Evolutionary conservation across 1,284 basidiomycete species (phyloP), one percentile per base, ranked within the genome.

Genomic region (Vanrija sp.): DNA sequence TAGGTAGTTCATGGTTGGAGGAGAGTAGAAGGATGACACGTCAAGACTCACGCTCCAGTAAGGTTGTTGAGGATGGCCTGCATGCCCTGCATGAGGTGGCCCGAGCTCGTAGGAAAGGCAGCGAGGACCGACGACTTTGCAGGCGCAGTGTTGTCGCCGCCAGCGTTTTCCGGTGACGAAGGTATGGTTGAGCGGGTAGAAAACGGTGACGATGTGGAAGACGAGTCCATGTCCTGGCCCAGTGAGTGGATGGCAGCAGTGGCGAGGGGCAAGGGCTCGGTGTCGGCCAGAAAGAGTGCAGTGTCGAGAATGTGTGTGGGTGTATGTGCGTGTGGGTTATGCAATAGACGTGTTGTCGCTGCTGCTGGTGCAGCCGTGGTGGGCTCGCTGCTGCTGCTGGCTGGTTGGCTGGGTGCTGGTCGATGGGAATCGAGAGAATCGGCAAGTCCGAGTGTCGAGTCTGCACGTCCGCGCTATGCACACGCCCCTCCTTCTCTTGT

Each of bases 131-230:
- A 34, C 34, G 34, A 34, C 34, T 34, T 34, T 34, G 43, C 50
- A 46, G 34, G 49, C 49, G 19, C 25, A 45, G 49, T 58, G 10
- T 10, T 28, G 39, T 62, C 56, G 60, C 55, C 60, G 51, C 49
- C 29, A 40, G 54, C 25, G 26, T 58, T 58, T 23, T 73, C 71
- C 16, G 71, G 69, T 7, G 66, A 71, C 15, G 70, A 67, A 1
- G 66, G 55, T 34, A 65, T 60, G 14, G 68, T 69, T 4, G 71
- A 72, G 21, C 64, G 59, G 10, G 61, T 51, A 12, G 68, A 69
- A 49, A 68, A 71, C 12, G 69, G 68, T 14, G 68, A 71, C 16
- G 65, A 66, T 26, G 66, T 57, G 12, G 60, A 67, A 19, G 69
- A 66, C 10, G 67, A 65, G 40, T 71, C 69, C 57, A 65, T 58